Percentiles rank a stretch among this genome's conserved stretches.
Conservation (phyloP, 2,329 filamentous ascomycete genomes). For the Monilinia fructigena region DNA sequence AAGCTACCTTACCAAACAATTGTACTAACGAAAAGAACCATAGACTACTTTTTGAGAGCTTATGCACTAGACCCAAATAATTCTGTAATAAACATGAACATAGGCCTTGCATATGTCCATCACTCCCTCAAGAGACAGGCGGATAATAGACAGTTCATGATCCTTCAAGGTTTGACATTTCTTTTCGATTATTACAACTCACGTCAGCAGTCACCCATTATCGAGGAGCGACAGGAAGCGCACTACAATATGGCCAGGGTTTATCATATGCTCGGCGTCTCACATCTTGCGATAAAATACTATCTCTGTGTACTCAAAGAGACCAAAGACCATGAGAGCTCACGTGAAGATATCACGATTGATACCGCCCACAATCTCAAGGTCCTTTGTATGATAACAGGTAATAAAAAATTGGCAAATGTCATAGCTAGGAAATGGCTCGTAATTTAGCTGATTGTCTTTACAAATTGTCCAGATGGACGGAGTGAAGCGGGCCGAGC, state of each 20-base stretch:
- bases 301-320: conserved; percentile 58
- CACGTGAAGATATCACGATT: conserved; percentile 57
- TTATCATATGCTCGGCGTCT: conserved; percentile 73
- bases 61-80: conserved; percentile 73
- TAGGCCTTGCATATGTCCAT: conserved; percentile 83
- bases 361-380: conserved; percentile 77
- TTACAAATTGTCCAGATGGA: neutral
- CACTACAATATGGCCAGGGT: conserved; percentile 77
- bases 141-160: conserved; percentile 84
- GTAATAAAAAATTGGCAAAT: conserved; percentile 60
- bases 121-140: conserved; percentile 85
- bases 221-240: conserved; percentile 65
- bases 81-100: conserved; percentile 73
- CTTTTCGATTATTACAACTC: conserved; percentile 70
- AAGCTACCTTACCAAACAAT: neutral
- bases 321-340: conserved; percentile 28
- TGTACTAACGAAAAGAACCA: conserved; percentile 5
- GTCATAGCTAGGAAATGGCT: conserved; percentile 60
- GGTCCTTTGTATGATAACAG: conserved; percentile 62
- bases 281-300: conserved; percentile 68
- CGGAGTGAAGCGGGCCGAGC: neutral
- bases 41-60: conserved; percentile 80
- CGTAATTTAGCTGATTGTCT: conserved; percentile 30
- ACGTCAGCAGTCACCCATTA: conserved; percentile 44
- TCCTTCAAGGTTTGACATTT: conserved; percentile 82